Evolutionary conservation across 495 filamentous ascomycete species (phyloP).

Genomic region (Thermochaetoides thermophila): DNA sequence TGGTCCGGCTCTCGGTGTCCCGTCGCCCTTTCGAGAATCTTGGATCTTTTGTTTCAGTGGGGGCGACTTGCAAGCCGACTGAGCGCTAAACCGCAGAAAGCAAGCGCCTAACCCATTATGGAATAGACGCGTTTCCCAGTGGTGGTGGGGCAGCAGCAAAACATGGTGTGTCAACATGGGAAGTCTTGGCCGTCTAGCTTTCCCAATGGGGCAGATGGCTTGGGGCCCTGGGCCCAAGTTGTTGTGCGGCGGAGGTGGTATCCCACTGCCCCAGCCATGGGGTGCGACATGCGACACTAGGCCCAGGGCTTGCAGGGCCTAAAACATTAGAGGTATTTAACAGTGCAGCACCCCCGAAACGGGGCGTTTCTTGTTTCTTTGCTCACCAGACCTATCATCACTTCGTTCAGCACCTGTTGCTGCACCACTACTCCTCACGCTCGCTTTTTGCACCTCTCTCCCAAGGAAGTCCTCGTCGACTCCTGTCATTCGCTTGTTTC

Average conservation of each 20-base stretch:
- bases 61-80: no score
- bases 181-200: conserved; percentile 8
- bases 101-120: conserved; percentile 1
- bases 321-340: conserved; percentile 23
- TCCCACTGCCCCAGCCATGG: conserved; percentile 3
- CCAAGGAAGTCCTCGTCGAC: conserved; percentile 47
- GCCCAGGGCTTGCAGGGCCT: no score
- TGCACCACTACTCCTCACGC: conserved; percentile 27
- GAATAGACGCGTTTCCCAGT: conserved; percentile 1
- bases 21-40: not conserved
- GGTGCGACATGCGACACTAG: no score
- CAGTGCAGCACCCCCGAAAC: conserved; percentile 17
- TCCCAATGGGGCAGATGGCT: conserved; percentile 12
- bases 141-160: conserved; percentile 3
- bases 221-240: no score
- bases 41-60: not conserved
- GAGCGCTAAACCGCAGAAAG: not conserved
- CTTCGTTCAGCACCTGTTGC: conserved; percentile 23
- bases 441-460: conserved; percentile 33
- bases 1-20: not conserved
- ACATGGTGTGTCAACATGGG: conserved; percentile 7
- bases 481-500: conserved; percentile 48
- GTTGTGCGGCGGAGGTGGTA: no score
- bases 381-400: conserved; percentile 21
- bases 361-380: conserved; percentile 13